Evolutionary conservation across 2,329 filamentous ascomycete species (phyloP).

Genomic region (Fusarium sp.): DNA sequence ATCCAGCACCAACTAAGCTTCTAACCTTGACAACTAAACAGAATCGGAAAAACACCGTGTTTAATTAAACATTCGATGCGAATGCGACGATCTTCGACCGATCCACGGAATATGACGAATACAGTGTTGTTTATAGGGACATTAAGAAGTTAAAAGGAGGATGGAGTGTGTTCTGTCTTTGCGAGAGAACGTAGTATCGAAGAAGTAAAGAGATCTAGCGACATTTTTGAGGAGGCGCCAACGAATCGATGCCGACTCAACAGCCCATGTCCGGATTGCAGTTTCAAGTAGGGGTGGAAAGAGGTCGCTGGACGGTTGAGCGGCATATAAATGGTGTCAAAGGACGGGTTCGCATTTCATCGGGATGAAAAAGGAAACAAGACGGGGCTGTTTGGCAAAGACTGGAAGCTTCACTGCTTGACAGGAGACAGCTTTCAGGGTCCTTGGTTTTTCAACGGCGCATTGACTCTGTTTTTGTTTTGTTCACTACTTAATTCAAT

Average conservation of each 20-base stretch:
- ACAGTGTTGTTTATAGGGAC: slow-evolving; percentile 17
- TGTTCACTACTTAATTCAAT: slow-evolving; percentile 38
- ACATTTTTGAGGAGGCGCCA: slow-evolving; percentile 14
- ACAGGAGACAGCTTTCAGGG: slow-evolving; percentile 36
- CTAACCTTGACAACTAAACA: slow-evolving; percentile 48
- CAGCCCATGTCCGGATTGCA: slow-evolving; percentile 1
- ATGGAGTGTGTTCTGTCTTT: slow-evolving; percentile 30
- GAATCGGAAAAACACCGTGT: slow-evolving; percentile 61
- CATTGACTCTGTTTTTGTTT: slow-evolving; percentile 41
- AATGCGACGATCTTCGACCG: slow-evolving; percentile 30
- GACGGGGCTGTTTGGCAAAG: slow-evolving; percentile 41
- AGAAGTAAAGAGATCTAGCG: slow-evolving; percentile 1
- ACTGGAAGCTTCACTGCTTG: slow-evolving; percentile 28
- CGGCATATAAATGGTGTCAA: slow-evolving; percentile 49
- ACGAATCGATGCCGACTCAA: neutral
- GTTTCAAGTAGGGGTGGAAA: slow-evolving; percentile 18
- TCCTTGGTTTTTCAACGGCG: slow-evolving; percentile 45
- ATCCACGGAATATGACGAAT: slow-evolving; percentile 16
- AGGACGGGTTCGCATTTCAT: slow-evolving; percentile 49
- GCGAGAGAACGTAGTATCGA: slow-evolving; percentile 3
- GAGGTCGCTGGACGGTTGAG: slow-evolving; percentile 34
- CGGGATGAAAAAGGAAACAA: slow-evolving; percentile 43
- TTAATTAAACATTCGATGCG: slow-evolving; percentile 41
- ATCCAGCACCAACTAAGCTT: slow-evolving; percentile 40
- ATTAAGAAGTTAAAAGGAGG: slow-evolving; percentile 40